Evolutionary conservation across 2,329 filamentous ascomycete species (phyloP).

Genomic region (Arthrobotrys sphaeroides): DNA sequence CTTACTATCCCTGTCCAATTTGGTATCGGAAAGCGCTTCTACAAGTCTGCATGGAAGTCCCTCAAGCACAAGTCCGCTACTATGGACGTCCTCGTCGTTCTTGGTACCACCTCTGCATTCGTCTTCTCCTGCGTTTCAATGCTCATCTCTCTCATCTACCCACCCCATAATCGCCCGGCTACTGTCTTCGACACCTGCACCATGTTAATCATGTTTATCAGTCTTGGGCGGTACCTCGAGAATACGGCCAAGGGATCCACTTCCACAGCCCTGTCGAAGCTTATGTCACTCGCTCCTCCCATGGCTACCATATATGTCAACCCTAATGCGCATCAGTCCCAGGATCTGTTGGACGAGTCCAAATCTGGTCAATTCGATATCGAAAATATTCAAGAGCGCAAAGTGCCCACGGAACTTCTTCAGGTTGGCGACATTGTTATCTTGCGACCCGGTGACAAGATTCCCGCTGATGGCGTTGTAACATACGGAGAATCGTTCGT

Average conservation of each 20-base stretch:
- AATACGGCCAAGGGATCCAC: slow-evolving; percentile 96
- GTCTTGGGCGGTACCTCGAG: slow-evolving; percentile 87
- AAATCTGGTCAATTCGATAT: slow-evolving; percentile 63
- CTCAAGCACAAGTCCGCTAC: slow-evolving; percentile 89
- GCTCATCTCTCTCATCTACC: slow-evolving; percentile 78
- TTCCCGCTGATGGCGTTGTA: slow-evolving; percentile 88
- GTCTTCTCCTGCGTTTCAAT: slow-evolving; percentile 93
- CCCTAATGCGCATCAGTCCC: slow-evolving; percentile 75
- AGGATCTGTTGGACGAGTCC: slow-evolving; percentile 59
- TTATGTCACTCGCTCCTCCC: slow-evolving; percentile 95
- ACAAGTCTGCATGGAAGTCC: slow-evolving; percentile 90
- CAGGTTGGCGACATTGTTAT: slow-evolving; percentile 94
- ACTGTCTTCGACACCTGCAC: slow-evolving; percentile 98
- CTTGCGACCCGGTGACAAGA: slow-evolving; percentile 92
- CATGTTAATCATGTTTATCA: slow-evolving; percentile 97
- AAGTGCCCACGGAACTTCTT: slow-evolving; percentile 92
- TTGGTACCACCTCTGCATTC: slow-evolving; percentile 94
- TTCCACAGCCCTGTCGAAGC: slow-evolving; percentile 86
- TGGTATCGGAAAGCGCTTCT: slow-evolving; percentile 93
- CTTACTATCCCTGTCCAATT: slow-evolving; percentile 96
- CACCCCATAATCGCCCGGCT: slow-evolving; percentile 80
- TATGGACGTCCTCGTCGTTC: slow-evolving; percentile 95
- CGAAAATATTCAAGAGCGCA: slow-evolving; percentile 71
- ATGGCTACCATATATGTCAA: slow-evolving; percentile 98
- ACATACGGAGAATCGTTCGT: slow-evolving; percentile 91